Percentiles rank a stretch among this genome's conserved stretches.
Evolutionary conservation across 345 rosid species (phyloP).

Genomic region (Turritis glabra): DNA sequence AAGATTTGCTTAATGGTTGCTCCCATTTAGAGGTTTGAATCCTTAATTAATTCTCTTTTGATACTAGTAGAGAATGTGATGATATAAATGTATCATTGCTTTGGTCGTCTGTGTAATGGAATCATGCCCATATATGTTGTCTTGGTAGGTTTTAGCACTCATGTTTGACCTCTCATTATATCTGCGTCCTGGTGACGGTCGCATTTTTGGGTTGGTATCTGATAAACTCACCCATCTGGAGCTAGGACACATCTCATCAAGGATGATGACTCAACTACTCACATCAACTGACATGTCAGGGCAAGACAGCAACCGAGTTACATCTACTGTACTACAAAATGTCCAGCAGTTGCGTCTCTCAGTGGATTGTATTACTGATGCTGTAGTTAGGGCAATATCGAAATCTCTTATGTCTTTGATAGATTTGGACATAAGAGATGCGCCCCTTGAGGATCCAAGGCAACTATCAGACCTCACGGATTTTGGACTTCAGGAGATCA

Average conservation of each 20-base stretch:
- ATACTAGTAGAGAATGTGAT: neutral
- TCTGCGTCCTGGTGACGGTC: conserved; percentile 62
- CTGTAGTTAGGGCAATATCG: conserved; percentile 71
- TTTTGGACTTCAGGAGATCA: conserved; percentile 79
- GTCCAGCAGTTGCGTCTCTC: conserved; percentile 75
- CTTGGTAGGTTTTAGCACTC: conserved; percentile 59
- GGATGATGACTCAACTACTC: conserved; percentile 73
- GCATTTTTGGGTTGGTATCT: conserved; percentile 72
- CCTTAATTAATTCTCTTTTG: neutral
- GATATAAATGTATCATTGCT: neutral
- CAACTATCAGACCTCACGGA: conserved; percentile 75
- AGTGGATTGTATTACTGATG: conserved; percentile 76
- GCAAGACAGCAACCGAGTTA: conserved; percentile 38
- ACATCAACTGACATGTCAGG: conserved; percentile 46
- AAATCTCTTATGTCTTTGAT: conserved; percentile 60
- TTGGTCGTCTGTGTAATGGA: neutral
- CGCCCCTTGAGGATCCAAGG: conserved; percentile 71
- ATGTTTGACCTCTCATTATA: conserved; percentile 81
- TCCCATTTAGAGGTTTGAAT: conserved; percentile 79
- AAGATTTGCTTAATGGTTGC: conserved; percentile 81
- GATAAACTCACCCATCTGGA: conserved; percentile 76
- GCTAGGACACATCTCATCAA: conserved; percentile 80
- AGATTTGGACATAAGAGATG: conserved; percentile 88
- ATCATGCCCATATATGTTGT: neutral
- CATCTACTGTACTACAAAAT: conserved; percentile 53